A percentile compares a stretch with the other conserved stretches of the same genome.
Evolutionary conservation across 2,329 filamentous ascomycete species (phyloP).

Genomic region (Aspergillus fumigatiaffinis): DNA sequence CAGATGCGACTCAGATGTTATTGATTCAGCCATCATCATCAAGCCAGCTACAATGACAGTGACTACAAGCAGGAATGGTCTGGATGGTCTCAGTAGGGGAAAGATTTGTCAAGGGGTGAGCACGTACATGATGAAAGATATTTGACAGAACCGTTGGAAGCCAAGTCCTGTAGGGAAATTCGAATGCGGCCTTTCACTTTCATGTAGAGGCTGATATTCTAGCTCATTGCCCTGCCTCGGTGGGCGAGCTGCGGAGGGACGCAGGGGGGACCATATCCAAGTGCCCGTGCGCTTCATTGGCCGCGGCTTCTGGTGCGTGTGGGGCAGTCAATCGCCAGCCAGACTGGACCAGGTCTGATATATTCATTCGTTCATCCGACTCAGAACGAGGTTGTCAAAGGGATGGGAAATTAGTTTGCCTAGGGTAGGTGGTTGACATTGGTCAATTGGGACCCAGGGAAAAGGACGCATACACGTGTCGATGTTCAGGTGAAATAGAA

Average conservation of each 20-base stretch:
- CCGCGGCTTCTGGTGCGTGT: background rate
- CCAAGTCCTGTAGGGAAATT: background rate
- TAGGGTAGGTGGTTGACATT: background rate
- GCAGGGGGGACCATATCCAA: background rate
- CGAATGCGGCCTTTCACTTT: background rate
- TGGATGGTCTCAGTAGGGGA: background rate
- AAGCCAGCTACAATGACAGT: slow-evolving; percentile 10
- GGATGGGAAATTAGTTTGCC: background rate
- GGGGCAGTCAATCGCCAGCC: background rate
- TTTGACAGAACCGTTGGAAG: background rate
- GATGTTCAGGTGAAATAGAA: background rate
- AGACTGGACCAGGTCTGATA: background rate
- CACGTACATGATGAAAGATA: background rate
- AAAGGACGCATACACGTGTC: background rate
- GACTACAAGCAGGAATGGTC: slow-evolving; percentile 4
- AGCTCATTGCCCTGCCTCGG: background rate
- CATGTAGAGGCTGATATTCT: background rate
- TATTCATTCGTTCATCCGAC: background rate
- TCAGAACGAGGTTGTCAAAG: background rate
- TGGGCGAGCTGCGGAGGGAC: background rate
- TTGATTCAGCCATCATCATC: slow-evolving; percentile 15
- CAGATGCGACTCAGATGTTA: slow-evolving; percentile 18
- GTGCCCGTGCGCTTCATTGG: background rate
- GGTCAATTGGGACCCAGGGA: background rate
- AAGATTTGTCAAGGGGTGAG: background rate